These are phyloP conservation scores for Ogataea nitratoaversa DNA, from an alignment of 805 yeast species.

Conservation along the genomic window DNA sequence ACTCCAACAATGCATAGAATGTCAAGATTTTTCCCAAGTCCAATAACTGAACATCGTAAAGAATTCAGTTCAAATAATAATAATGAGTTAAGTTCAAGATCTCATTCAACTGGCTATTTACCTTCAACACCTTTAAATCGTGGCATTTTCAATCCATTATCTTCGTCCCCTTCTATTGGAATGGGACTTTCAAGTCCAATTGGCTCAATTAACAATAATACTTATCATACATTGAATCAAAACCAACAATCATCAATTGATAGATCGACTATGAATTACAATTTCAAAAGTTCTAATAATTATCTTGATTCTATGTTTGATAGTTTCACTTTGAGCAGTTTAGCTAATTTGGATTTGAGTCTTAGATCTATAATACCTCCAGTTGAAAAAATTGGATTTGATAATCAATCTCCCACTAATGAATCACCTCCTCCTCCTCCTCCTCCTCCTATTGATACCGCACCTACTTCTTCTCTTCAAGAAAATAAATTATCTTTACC, in stretches of 20 bases:
- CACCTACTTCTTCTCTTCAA: background rate
- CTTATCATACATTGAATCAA: too few relatives aligned
- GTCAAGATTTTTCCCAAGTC: conserved; percentile 35
- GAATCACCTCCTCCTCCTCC: background rate
- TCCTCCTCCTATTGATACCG: background rate
- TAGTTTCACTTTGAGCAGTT: conserved; percentile 13
- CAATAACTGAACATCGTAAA: conserved; percentile 20
- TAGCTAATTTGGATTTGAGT: background rate
- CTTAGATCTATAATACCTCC: too few relatives aligned
- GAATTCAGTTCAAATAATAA: conserved; percentile 8
- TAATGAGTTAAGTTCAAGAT: conserved; percentile 10
- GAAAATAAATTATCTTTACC: background rate
- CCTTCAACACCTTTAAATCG: conserved; percentile 19
- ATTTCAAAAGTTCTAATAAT: conserved; percentile 4
- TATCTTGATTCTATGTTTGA: conserved; percentile 18
- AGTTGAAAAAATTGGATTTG: too few relatives aligned
- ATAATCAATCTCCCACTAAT: background rate
- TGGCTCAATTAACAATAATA: too few relatives aligned
- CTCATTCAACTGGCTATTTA: conserved; percentile 18
- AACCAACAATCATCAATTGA: too few relatives aligned
- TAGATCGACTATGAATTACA: too few relatives aligned
- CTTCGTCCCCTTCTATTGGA: conserved; percentile 1
- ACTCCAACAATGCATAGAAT: conserved; percentile 24
- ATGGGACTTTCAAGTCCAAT: conserved; percentile 3
- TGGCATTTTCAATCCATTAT: conserved; percentile 8